These are phyloP conservation scores for Silene uniflora DNA, from an alignment of 148 eudicot species.

Conservation along the genomic window DNA sequence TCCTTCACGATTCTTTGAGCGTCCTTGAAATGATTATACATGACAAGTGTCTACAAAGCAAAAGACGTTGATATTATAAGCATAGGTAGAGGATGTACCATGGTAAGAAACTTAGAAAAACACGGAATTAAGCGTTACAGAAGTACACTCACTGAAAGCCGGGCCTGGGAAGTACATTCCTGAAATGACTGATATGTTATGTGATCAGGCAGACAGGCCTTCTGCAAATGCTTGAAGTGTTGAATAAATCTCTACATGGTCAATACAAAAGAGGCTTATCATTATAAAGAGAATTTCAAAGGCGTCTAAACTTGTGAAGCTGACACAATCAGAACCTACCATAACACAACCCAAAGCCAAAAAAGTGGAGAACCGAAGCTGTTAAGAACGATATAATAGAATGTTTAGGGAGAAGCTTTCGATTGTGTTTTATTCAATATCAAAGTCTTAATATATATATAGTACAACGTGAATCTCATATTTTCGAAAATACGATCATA, in stretches of 20 bases:
- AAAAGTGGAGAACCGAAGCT: neutral
- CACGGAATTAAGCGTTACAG: neutral
- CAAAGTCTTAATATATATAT: too few species aligned
- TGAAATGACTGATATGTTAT: conserved; percentile 59
- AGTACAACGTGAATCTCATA: too few species aligned
- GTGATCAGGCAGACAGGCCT: conserved; percentile 82
- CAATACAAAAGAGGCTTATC: conserved; percentile 1
- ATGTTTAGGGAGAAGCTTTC: too few species aligned
- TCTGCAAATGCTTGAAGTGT: conserved; percentile 90
- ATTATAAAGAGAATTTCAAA: neutral
- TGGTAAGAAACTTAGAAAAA: neutral
- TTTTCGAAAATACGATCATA: too few species aligned
- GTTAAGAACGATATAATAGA: too few species aligned
- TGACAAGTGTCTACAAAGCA: conserved; percentile 46
- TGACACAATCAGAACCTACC: neutral
- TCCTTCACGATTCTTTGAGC: conserved; percentile 84
- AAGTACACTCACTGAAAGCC: conserved; percentile 55
- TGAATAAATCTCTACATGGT: conserved; percentile 69
- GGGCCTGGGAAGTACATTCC: conserved; percentile 62
- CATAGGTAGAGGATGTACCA: neutral
- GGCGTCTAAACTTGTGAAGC: too few species aligned
- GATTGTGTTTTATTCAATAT: too few species aligned
- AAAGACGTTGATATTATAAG: neutral
- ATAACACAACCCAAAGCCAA: neutral
- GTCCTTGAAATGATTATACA: conserved; percentile 76